Conservation (phyloP, 1,139 yeast species). For the Taphrina confusa region DNA sequence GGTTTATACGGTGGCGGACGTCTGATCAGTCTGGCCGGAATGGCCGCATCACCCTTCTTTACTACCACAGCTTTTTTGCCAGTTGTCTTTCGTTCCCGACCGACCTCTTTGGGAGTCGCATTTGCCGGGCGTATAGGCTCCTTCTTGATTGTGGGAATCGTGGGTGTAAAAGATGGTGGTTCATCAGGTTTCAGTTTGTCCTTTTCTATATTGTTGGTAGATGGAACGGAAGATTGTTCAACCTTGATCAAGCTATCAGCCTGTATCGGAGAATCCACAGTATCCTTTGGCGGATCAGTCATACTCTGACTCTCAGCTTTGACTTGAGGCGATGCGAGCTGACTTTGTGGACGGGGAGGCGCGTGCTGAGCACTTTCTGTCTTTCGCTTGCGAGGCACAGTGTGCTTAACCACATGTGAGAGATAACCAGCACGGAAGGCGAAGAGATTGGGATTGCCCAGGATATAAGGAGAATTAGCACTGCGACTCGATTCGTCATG, state of each 20-base stretch:
- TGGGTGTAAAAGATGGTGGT: slow-evolving; percentile 20
- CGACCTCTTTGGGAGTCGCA: slow-evolving; percentile 1
- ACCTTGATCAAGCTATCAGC: slow-evolving; percentile 8
- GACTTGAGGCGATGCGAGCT: no score
- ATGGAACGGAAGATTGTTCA: slow-evolving; percentile 3
- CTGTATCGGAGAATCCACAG: not conserved
- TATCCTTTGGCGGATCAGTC: not conserved
- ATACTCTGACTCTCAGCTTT: no score
- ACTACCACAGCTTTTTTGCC: slow-evolving; percentile 18
- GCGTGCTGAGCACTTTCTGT: slow-evolving; percentile 1
- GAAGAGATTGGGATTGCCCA: slow-evolving; percentile 35
- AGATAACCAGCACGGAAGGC: slow-evolving; percentile 35
- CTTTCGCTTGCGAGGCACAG: slow-evolving; percentile 23
- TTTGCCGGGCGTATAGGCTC: not conserved
- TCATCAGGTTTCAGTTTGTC: slow-evolving; percentile 5
- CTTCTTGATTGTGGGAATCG: slow-evolving; percentile 8
- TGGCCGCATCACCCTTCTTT: slow-evolving; percentile 1
- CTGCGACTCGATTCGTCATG: slow-evolving; percentile 36
- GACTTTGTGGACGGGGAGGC: not conserved
- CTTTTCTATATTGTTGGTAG: not conserved
- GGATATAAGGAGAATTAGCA: slow-evolving; percentile 36
- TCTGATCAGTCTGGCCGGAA: slow-evolving; percentile 11
- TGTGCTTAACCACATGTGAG: not conserved
- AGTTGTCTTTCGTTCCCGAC: slow-evolving; percentile 27
- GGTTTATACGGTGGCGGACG: slow-evolving; percentile 43